Percentiles rank a stretch among this genome's conserved stretches.
Conservation (phyloP, 192 early-diverging fungal species). For the Podila horticola region DNA sequence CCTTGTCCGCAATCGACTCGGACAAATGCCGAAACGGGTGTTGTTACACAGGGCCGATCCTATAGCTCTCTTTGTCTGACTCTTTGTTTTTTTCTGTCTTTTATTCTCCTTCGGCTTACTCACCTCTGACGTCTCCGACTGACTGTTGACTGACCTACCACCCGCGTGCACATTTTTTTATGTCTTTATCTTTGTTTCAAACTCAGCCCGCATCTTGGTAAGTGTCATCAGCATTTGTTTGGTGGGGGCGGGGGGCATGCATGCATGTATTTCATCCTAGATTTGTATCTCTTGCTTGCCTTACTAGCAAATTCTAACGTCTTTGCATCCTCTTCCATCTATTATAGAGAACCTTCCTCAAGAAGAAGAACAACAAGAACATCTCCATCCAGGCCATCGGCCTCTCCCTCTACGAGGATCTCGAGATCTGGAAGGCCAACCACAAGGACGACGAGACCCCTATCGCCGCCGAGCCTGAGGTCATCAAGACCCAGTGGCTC, state of each 20-base stretch:
- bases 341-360: constrained; percentile 72
- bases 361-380: constrained; percentile 72
- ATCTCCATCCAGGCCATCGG: constrained; percentile 85
- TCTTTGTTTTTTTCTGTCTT: constrained; percentile 5
- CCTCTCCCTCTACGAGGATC: constrained; percentile 80
- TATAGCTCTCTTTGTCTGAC: not conserved
- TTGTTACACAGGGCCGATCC: not conserved
- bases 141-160: not conserved
- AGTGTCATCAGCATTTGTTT: not conserved
- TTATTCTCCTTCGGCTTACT: not conserved
- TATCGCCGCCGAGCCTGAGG: constrained; percentile 61
- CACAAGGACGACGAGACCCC: constrained; percentile 49
- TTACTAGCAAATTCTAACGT: not conserved
- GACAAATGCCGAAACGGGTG: not conserved
- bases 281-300: too few relatives aligned
- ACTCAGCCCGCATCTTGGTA: constrained; percentile 52
- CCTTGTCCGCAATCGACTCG: not conserved
- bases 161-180: not conserved
- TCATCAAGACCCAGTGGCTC: constrained; percentile 86
- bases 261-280: not conserved
- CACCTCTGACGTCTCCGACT: not conserved
- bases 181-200: constrained; percentile 14
- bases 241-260: not conserved
- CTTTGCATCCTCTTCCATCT: not conserved
- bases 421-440: constrained; percentile 55